Evolutionary conservation across 345 rosid genomes (phyloP).

Genomic region (Hibiscus tridactylites): DNA sequence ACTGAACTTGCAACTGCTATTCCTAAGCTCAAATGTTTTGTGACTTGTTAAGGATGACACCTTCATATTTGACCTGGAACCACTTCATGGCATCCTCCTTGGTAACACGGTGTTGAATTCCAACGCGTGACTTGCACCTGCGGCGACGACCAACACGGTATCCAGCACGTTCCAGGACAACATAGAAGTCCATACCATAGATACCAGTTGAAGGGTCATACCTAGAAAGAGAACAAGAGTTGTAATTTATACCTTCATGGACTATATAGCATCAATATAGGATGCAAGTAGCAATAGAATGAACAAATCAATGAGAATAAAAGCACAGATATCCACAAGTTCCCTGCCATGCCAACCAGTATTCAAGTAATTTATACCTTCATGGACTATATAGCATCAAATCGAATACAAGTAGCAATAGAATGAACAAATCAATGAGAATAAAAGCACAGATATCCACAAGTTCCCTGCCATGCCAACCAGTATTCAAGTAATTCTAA

Average conservation of each 20-base stretch:
- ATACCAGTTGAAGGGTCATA: conserved; percentile 72
- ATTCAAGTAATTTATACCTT: background rate
- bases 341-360: background rate
- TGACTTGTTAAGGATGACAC: conserved; percentile 80
- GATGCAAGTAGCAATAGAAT: background rate
- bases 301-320: background rate
- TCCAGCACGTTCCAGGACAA: conserved; percentile 71
- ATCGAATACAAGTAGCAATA: background rate
- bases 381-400: background rate
- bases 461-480: background rate
- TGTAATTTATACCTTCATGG: background rate
- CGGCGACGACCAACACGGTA: conserved; percentile 84
- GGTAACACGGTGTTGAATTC: conserved; percentile 80
- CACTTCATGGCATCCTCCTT: conserved; percentile 95
- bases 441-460: background rate
- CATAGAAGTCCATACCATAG: conserved; percentile 68
- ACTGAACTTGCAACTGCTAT: background rate
- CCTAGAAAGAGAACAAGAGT: conserved; percentile 18
- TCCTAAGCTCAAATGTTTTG: conserved; percentile 33
- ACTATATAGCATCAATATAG: background rate
- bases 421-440: background rate
- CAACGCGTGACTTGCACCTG: conserved; percentile 73
- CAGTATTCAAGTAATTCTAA: background rate
- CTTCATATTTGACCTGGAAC: conserved; percentile 91
- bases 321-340: background rate